Percentiles rank a stretch among this genome's conserved stretches.
Conservation (phyloP, 1,284 basidiomycete species). For the Afroboletus lepidellus region DNA sequence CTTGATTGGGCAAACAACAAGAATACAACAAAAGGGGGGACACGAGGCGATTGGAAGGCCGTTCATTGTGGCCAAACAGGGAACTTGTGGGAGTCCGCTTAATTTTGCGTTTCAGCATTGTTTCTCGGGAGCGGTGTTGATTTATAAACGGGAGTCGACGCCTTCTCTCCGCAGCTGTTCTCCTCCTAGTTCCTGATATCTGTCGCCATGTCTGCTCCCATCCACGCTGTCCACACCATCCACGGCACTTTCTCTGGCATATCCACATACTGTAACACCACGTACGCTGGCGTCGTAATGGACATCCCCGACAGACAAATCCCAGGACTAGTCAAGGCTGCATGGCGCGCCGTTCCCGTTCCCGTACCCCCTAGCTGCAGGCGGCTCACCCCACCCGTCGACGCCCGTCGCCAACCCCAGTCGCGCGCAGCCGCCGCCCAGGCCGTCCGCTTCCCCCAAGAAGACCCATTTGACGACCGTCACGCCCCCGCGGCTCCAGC, state of each 20-base stretch:
- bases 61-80: slow-evolving; percentile 25
- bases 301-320: slow-evolving; percentile 26
- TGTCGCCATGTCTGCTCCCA: slow-evolving; percentile 27
- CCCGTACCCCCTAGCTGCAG: slow-evolving; percentile 28
- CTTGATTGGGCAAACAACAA: slow-evolving; percentile 10
- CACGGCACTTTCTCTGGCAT: slow-evolving; percentile 33
- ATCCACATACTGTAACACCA: slow-evolving; percentile 16
- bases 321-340: slow-evolving; percentile 24
- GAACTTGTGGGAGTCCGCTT: slow-evolving; percentile 11
- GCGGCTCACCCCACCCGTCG: slow-evolving; percentile 21
- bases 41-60: slow-evolving; percentile 12
- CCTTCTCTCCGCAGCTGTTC: slow-evolving; percentile 4
- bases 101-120: slow-evolving; percentile 16
- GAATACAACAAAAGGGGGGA: slow-evolving; percentile 10
- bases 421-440: slow-evolving; percentile 16
- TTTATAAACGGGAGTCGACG: slow-evolving; percentile 21
- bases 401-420: slow-evolving; percentile 15
- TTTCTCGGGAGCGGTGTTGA: slow-evolving; percentile 16
- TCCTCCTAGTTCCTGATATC: slow-evolving; percentile 7
- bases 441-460: slow-evolving; percentile 22
- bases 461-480: slow-evolving; percentile 29
- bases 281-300: slow-evolving; percentile 30
- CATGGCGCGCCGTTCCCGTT: slow-evolving; percentile 25
- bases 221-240: slow-evolving; percentile 34
- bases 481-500: slow-evolving; percentile 13